Evolutionary conservation across 306 rosid genomes (phyloP).

Genomic region (Vigna radiata): DNA sequence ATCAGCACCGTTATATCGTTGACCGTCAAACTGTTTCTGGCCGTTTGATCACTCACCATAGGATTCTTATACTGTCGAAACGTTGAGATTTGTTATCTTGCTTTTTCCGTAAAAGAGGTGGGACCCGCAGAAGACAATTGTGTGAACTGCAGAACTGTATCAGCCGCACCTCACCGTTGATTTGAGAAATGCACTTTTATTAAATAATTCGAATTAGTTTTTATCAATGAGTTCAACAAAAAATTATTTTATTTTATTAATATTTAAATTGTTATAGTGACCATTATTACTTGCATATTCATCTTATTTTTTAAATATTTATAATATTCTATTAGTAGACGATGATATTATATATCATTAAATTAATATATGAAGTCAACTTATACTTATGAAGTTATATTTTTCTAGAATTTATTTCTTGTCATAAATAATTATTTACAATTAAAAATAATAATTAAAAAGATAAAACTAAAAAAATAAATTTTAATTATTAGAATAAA

Average conservation of each 20-base stretch:
- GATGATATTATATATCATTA: no score
- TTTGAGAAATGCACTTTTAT: neutral
- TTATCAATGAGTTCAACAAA: neutral
- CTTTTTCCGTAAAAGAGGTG: neutral
- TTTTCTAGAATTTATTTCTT: no score
- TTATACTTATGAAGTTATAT: no score
- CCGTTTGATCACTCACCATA: neutral
- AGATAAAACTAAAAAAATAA: no score
- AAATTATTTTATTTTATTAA: neutral
- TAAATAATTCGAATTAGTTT: neutral
- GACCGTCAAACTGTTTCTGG: neutral
- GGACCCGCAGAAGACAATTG: constrained; percentile 18
- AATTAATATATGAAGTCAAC: no score
- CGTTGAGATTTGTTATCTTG: constrained; percentile 5
- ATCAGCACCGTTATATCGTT: neutral
- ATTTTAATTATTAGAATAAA: no score
- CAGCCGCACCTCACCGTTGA: neutral
- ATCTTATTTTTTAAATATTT: no score
- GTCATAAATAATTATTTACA: no score
- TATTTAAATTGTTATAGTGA: neutral
- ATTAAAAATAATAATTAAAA: no score
- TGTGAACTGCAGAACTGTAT: neutral
- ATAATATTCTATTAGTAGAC: no score
- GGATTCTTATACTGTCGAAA: constrained; percentile 35
- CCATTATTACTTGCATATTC: no score